Evolutionary conservation across 495 filamentous ascomycete species (phyloP), one percentile per base, ranked within the genome.

Genomic region (Tuber melanosporum): DNA sequence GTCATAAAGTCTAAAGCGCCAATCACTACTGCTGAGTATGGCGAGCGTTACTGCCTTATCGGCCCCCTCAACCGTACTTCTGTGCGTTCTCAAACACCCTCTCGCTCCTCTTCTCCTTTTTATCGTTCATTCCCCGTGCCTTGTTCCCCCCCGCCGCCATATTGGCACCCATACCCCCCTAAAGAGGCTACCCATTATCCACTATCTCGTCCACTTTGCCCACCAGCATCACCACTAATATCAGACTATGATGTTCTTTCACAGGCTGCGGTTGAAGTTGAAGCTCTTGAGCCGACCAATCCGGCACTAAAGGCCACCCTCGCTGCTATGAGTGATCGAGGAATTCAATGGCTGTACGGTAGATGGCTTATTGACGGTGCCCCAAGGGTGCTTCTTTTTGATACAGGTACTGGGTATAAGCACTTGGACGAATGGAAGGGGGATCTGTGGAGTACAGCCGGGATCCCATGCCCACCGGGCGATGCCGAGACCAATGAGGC

Each of bases 1-100:
- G 95, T 99, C 73, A 90, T 99, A 83, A 99, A 99, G 86, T 99
- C 95, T 73, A 99, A 99, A 85, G 95, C 95, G 32, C 94, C 95
- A 14, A 95, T 99, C 71, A 99, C 95, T 43, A 97, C 95, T 0
- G 94, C 94, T 26, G 95, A 99, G 85, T 99, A 98, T 95, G 96
- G 95, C 81, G 93, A 97, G 75, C 90, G 93, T 75, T 99, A 99
- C 86, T 97, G 93, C 62, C 88, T 99, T 72, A 94, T 99, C 84
- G 95, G 95, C 9, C 95, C 95, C 72, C 90, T 97, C 82, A 98
- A 98, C 84, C 90, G 91, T 79, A 88, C 91, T 77, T 98, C 95
- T 7, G 92, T 93, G 87, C 80, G 91, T 85, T 72, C 71, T 74
- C 71, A 70, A 74, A 36, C 49, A 43, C 74, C 70, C 73, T 76